phyloP scores from a whole-genome alignment of 345 rosid genomes.

The Balakata baccata region DNA sequence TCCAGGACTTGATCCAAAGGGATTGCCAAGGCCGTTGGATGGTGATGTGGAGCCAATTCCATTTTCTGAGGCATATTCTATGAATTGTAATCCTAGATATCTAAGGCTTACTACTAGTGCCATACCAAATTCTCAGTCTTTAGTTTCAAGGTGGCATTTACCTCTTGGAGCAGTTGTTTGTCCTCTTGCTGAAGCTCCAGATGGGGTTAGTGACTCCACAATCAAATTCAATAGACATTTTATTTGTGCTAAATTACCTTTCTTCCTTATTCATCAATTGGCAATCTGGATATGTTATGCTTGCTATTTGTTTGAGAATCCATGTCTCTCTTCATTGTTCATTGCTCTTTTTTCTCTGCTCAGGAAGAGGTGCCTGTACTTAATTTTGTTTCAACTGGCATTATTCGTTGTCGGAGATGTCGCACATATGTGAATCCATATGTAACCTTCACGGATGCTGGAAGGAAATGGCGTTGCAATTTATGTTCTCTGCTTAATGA shows the following conservation, averaged over 20 bases:
- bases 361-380: slow-evolving; percentile 94
- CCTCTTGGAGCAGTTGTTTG: slow-evolving; percentile 98
- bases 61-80: slow-evolving; percentile 55
- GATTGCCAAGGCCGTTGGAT: slow-evolving; percentile 90
- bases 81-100: slow-evolving; percentile 84
- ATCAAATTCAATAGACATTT: slow-evolving; percentile 11
- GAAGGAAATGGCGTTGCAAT: slow-evolving; percentile 99
- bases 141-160: slow-evolving; percentile 95
- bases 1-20: slow-evolving; percentile 67
- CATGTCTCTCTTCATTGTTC: slow-evolving; percentile 18
- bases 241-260: neutral
- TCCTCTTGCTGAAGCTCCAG: slow-evolving; percentile 94
- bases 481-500: slow-evolving; percentile 88
- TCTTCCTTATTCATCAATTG: slow-evolving; percentile 5
- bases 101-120: slow-evolving; percentile 82
- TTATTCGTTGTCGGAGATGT: slow-evolving; percentile 96
- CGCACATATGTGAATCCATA: slow-evolving; percentile 96
- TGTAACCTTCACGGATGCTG: slow-evolving; percentile 85
- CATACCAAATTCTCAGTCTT: slow-evolving; percentile 85
- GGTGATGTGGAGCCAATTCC: slow-evolving; percentile 82
- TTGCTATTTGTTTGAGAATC: slow-evolving; percentile 6
- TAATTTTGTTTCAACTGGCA: slow-evolving; percentile 81
- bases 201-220: slow-evolving; percentile 62
- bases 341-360: slow-evolving; percentile 27
- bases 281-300: slow-evolving; percentile 3